Evolutionary conservation across 371 early-diverging fungal genomes (phyloP).

Genomic region (Mortierella sp.): DNA sequence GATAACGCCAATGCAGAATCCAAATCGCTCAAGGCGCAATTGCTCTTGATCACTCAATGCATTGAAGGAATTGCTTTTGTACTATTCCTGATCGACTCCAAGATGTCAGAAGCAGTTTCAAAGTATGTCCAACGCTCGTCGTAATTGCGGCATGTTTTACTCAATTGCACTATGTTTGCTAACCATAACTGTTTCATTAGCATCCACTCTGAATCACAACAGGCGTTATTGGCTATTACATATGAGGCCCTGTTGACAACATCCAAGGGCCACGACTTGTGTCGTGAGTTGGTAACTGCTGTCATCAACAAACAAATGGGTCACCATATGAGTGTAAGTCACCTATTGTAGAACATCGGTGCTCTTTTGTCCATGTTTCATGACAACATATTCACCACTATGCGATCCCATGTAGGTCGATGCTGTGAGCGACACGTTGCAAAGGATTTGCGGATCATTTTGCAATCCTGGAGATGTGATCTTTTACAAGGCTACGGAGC

Average conservation of each 20-base stretch:
- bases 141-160: no score
- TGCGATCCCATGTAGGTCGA: constrained; percentile 45
- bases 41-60: constrained; percentile 69
- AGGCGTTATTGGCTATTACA: constrained; percentile 59
- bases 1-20: constrained; percentile 65
- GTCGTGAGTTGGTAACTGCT: constrained; percentile 75
- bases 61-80: constrained; percentile 84
- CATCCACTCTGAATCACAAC: constrained; percentile 54
- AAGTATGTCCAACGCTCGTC: constrained; percentile 43
- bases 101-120: constrained; percentile 66
- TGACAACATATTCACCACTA: no score
- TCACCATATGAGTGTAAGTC: constrained; percentile 62
- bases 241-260: constrained; percentile 73
- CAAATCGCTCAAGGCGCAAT: constrained; percentile 74
- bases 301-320: constrained; percentile 76
- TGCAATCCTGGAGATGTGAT: constrained; percentile 79
- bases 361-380: constrained; percentile 1
- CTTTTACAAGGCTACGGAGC: constrained; percentile 78
- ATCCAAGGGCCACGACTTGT: constrained; percentile 67
- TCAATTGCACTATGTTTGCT: background rate
- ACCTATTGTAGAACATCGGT: no score
- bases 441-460: constrained; percentile 77
- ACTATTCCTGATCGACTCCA: constrained; percentile 74
- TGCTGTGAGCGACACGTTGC: constrained; percentile 64
- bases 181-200: constrained; percentile 12